phyloP scores from a whole-genome alignment of 129 eudicot genomes.

The Lactuca sativa region DNA sequence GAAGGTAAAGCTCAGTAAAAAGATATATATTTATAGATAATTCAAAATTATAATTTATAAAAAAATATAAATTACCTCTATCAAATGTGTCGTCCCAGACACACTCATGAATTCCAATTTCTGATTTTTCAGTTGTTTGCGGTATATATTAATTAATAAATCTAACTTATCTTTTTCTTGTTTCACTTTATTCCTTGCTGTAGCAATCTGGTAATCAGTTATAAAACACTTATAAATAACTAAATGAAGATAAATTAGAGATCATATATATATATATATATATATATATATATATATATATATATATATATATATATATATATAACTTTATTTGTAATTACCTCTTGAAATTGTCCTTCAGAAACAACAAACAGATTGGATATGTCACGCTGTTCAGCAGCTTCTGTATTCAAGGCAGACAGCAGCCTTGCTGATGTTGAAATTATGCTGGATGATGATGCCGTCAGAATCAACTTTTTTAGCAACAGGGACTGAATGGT shows the following conservation, averaged over 20 bases:
- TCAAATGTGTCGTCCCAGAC: constrained; percentile 79
- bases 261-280: not conserved
- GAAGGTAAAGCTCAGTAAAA: not conserved
- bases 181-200: constrained; percentile 54
- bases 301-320: too few relatives aligned
- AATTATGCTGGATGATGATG: constrained; percentile 71
- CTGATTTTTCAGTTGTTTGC: constrained; percentile 67
- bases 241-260: constrained; percentile 5
- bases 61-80: constrained; percentile 57
- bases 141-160: constrained; percentile 51
- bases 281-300: too few relatives aligned
- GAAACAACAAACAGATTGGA: constrained; percentile 56
- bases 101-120: constrained; percentile 68
- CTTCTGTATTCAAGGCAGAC: constrained; percentile 77
- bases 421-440: constrained; percentile 56
- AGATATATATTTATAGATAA: too few relatives aligned
- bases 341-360: constrained; percentile 76
- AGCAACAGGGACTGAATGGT: constrained; percentile 55
- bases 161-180: constrained; percentile 63
- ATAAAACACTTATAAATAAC: not conserved
- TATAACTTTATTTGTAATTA: too few relatives aligned
- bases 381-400: constrained; percentile 72
- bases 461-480: constrained; percentile 65
- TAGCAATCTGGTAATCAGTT: constrained; percentile 46
- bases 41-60: not conserved